A percentile compares a stretch with the other conserved stretches of the same genome.
Evolutionary conservation across 2,329 filamentous ascomycete genomes (phyloP).

Genomic region (Colletotrichum cuscutae): DNA sequence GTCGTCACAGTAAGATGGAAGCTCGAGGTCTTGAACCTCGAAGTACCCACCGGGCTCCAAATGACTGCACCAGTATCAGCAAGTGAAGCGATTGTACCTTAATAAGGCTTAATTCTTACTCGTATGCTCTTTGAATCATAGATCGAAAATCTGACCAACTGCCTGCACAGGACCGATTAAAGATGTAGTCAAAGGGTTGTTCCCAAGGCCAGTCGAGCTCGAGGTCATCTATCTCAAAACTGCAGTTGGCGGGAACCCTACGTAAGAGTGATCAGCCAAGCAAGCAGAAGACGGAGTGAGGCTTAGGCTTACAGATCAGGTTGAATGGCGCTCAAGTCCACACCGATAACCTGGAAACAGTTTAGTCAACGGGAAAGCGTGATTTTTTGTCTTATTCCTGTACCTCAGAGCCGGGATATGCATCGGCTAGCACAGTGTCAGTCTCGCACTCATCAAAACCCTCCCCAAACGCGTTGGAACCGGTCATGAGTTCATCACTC

Average conservation of each 20-base stretch:
- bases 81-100: too few species aligned
- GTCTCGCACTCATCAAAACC: not conserved
- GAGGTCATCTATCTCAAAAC: conserved; percentile 57
- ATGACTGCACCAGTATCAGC: conserved; percentile 6
- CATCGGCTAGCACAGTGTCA: conserved; percentile 38
- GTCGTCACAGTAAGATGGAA: conserved; percentile 45
- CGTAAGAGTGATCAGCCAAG: not conserved
- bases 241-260: conserved; percentile 59
- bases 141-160: conserved; percentile 38
- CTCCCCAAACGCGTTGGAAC: too few species aligned
- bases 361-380: not conserved
- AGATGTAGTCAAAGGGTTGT: conserved; percentile 54
- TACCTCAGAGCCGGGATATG: conserved; percentile 43
- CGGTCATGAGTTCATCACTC: not conserved
- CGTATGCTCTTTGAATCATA: conserved; percentile 12
- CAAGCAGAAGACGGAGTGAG: not conserved
- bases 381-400: not conserved
- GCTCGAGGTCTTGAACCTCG: conserved; percentile 43
- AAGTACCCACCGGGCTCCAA: conserved; percentile 47
- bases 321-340: conserved; percentile 55
- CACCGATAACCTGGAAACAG: conserved; percentile 44
- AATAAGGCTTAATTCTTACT: not conserved
- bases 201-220: conserved; percentile 51
- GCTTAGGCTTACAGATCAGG: conserved; percentile 43
- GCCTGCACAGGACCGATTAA: conserved; percentile 45